Evolutionary conservation across 2,329 filamentous ascomycete species (phyloP).

Genomic region (Fusarium illudens): DNA sequence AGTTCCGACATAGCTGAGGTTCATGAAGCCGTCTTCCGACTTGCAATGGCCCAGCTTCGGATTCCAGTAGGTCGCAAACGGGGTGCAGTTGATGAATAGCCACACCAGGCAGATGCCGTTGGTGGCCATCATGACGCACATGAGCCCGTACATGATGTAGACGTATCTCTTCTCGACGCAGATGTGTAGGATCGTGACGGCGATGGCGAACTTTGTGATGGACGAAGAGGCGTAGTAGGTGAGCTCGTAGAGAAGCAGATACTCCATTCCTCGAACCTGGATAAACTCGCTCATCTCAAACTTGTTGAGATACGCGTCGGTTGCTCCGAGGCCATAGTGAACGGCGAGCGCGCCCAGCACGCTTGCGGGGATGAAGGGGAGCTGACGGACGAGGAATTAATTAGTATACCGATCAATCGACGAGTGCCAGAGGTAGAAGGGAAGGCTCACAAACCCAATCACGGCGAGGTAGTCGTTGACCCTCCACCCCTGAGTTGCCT

Average conservation of each 20-base stretch:
- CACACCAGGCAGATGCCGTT: conserved; percentile 4
- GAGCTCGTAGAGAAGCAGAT: conserved; percentile 17
- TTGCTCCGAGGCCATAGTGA: conserved; percentile 18
- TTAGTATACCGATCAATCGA: not conserved
- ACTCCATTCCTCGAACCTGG: conserved; percentile 20
- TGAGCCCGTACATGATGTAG: conserved; percentile 17
- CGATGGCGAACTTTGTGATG: conserved; percentile 24
- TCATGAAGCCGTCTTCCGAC: conserved; percentile 6
- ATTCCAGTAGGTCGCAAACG: conserved; percentile 23
- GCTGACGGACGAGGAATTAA: not conserved
- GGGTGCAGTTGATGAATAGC: conserved; percentile 22
- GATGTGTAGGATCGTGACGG: conserved; percentile 24
- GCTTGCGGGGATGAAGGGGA: conserved; percentile 21
- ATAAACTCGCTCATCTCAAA: conserved; percentile 13
- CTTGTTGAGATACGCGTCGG: conserved; percentile 4
- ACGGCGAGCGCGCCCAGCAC: conserved; percentile 11
- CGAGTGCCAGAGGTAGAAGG: not conserved
- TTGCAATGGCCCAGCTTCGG: conserved; percentile 16
- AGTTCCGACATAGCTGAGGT: conserved; percentile 26
- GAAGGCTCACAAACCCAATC: conserved; percentile 19
- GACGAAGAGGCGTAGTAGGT: conserved; percentile 19
- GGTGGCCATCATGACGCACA: conserved; percentile 10
- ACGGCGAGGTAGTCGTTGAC: conserved; percentile 24
- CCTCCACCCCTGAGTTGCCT: conserved; percentile 5
- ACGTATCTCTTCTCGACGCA: conserved; percentile 22